Conservation (phyloP, 495 filamentous ascomycete genomes). For the Lasiosphaeriaceae sp. region DNA sequence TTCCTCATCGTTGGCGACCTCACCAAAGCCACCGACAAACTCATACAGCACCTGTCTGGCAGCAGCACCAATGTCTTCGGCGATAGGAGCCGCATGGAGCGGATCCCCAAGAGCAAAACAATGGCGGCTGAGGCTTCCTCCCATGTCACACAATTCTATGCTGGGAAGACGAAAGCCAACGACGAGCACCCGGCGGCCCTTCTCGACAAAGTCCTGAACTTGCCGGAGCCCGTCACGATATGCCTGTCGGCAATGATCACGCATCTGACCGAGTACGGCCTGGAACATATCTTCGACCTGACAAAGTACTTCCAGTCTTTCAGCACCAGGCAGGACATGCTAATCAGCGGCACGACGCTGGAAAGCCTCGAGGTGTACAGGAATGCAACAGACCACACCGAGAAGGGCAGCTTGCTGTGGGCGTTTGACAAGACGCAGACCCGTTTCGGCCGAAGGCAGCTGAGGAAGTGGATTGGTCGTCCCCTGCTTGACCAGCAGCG, state of each 20-base stretch:
- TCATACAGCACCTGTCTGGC: constrained; percentile 83
- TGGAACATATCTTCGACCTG: constrained; percentile 94
- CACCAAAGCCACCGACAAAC: constrained; percentile 89
- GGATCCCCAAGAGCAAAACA: constrained; percentile 71
- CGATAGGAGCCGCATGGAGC: constrained; percentile 80
- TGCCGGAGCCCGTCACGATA: constrained; percentile 82
- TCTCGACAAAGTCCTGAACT: constrained; percentile 78
- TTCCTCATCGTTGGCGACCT: constrained; percentile 92
- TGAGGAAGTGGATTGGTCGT: constrained; percentile 93
- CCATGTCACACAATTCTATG: constrained; percentile 93
- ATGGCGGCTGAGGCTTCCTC: constrained; percentile 80
- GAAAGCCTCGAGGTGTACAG: constrained; percentile 94
- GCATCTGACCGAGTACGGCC: constrained; percentile 86
- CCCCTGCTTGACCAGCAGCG: constrained; percentile 75
- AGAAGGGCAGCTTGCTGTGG: constrained; percentile 93
- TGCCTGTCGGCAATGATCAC: constrained; percentile 97
- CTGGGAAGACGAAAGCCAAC: constrained; percentile 68
- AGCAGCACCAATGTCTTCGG: constrained; percentile 89
- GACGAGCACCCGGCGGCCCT: constrained; percentile 53
- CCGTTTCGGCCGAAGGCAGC: constrained; percentile 78
- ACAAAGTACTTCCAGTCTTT: constrained; percentile 98
- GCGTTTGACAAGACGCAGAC: constrained; percentile 90
- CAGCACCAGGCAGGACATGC: constrained; percentile 90
- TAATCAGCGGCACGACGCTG: constrained; percentile 91
- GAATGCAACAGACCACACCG: constrained; percentile 83